Percentiles rank a stretch among this genome's conserved stretches.
phyloP scores from a whole-genome alignment of 345 rosid species.

The Lepidium didymum region DNA sequence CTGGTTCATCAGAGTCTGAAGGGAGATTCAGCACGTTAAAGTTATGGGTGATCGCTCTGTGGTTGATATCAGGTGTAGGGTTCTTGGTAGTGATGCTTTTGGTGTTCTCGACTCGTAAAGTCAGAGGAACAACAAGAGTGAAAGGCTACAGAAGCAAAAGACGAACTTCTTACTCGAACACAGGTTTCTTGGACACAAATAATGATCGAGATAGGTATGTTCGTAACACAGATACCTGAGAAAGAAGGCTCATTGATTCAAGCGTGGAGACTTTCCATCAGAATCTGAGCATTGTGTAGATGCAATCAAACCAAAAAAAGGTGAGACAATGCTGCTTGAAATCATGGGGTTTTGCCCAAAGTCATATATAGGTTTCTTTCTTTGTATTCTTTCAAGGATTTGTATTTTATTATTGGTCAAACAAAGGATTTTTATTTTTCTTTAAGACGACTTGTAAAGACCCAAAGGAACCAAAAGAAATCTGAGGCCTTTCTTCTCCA shows the following conservation, averaged over 20 bases:
- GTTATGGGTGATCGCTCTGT: conserved; percentile 62
- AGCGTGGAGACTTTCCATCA: background rate
- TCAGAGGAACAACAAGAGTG: conserved; percentile 48
- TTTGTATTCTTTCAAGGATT: conserved; percentile 3
- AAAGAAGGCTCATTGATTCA: conserved; percentile 2
- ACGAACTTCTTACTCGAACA: conserved; percentile 40
- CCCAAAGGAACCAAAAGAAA: background rate
- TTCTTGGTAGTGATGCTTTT: conserved; percentile 49
- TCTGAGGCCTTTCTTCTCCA: too few relatives aligned
- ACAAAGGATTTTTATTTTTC: too few relatives aligned
- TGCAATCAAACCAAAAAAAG: background rate
- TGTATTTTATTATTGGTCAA: too few relatives aligned
- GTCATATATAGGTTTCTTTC: conserved; percentile 11
- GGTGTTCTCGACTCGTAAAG: conserved; percentile 50
- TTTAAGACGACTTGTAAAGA: too few relatives aligned
- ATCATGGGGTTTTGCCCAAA: background rate
- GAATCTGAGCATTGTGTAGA: conserved; percentile 16
- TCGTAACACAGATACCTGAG: conserved; percentile 38
- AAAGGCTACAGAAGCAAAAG: conserved; percentile 60
- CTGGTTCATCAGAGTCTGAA: conserved; percentile 28
- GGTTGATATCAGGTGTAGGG: conserved; percentile 73
- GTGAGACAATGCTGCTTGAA: conserved; percentile 10
- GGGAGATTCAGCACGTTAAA: conserved; percentile 54
- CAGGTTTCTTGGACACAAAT: conserved; percentile 31
- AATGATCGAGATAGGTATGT: conserved; percentile 44